These are phyloP conservation scores for Xylariales sp. DNA, from an alignment of 2,329 filamentous ascomycete species.

Conservation along the genomic window DNA sequence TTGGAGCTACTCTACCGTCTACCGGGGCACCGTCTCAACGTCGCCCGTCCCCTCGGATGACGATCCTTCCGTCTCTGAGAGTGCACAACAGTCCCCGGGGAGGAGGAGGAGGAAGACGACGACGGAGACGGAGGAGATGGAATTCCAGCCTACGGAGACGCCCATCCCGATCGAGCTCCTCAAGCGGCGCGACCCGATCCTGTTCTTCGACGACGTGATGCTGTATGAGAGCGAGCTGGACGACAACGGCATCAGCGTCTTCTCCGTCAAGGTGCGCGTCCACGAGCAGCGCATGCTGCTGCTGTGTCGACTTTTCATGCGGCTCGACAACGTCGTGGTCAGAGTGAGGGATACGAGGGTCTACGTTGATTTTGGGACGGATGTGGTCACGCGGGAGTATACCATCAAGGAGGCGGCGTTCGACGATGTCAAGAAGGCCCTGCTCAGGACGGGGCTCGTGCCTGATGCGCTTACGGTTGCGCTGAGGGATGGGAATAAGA, in stretches of 20 bases:
- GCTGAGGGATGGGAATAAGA: conserved; percentile 64
- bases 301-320: conserved; percentile 83
- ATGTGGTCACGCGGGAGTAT: conserved; percentile 83
- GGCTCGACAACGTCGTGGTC: conserved; percentile 84
- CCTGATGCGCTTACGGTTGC: conserved; percentile 65
- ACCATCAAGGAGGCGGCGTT: conserved; percentile 82
- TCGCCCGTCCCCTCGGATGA: background rate
- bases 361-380: conserved; percentile 80
- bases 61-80: background rate
- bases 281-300: conserved; percentile 87
- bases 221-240: conserved; percentile 97
- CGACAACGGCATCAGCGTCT: conserved; percentile 89
- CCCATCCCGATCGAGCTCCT: conserved; percentile 81
- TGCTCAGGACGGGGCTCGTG: conserved; percentile 31
- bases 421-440: conserved; percentile 60
- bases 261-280: conserved; percentile 87
- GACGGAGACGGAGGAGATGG: background rate
- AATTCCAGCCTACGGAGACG: conserved; percentile 26
- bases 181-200: conserved; percentile 83
- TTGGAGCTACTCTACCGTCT: conserved; percentile 94
- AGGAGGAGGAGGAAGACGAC: background rate
- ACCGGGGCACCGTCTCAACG: conserved; percentile 62
- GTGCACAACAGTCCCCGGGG: background rate
- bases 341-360: conserved; percentile 85
- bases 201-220: conserved; percentile 95